These are phyloP conservation scores for Candida tallmaniae DNA, from an alignment of 805 yeast species.

Conservation along the genomic window DNA sequence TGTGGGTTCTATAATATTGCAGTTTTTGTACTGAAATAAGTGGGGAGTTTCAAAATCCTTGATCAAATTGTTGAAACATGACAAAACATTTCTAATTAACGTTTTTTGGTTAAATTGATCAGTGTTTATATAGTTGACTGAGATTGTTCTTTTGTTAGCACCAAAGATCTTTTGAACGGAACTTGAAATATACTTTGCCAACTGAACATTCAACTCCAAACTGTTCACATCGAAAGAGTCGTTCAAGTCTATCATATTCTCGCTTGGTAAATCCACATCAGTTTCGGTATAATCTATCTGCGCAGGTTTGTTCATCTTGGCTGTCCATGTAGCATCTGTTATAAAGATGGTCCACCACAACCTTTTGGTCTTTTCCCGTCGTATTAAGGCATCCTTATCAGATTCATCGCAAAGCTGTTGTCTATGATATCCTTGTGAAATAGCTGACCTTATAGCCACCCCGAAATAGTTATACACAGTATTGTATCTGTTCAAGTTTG, in stretches of 20 bases:
- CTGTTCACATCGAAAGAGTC: constrained; percentile 27
- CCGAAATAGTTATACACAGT: constrained; percentile 38
- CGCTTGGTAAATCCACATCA: constrained; percentile 38
- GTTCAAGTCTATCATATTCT: constrained; percentile 22
- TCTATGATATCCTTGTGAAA: constrained; percentile 35
- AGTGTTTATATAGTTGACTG: constrained; percentile 37
- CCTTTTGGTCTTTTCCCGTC: constrained; percentile 29
- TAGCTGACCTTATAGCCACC: constrained; percentile 34
- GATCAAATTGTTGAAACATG: constrained; percentile 25
- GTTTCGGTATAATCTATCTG: constrained; percentile 41
- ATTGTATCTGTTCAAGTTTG: constrained; percentile 33
- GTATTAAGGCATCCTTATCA: constrained; percentile 5
- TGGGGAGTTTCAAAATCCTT: constrained; percentile 28
- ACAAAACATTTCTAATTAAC: constrained; percentile 27
- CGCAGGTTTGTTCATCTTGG: constrained; percentile 35
- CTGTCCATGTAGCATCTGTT: constrained; percentile 37
- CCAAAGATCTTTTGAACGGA: constrained; percentile 34
- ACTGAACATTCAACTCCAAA: constrained; percentile 35
- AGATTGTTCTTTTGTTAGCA: constrained; percentile 35
- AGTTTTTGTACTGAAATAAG: constrained; percentile 18
- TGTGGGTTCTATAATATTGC: constrained; percentile 16
- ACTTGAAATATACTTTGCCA: constrained; percentile 34
- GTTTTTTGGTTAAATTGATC: constrained; percentile 34
- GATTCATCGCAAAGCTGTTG: constrained; percentile 13
- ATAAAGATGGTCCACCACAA: constrained; percentile 42